These are phyloP conservation scores for Pseudopithomyces maydicus DNA, from an alignment of 2,329 filamentous ascomycete species.

Conservation along the genomic window DNA sequence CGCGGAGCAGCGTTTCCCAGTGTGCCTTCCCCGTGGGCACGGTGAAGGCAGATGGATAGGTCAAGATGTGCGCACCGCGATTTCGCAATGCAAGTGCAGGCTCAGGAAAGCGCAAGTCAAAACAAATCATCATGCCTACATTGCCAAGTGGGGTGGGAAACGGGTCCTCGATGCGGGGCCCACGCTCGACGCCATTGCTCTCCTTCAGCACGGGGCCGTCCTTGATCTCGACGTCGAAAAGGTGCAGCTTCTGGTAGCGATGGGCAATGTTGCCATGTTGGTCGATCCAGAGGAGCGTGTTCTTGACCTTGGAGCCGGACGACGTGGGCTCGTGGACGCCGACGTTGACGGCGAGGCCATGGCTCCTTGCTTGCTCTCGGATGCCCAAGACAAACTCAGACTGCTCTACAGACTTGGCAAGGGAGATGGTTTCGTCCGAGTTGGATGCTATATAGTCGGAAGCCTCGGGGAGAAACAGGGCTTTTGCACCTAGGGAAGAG, in stretches of 20 bases:
- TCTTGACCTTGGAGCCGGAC: conserved; percentile 60
- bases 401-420: conserved; percentile 68
- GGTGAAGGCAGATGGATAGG: conserved; percentile 91
- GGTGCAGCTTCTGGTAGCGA: conserved; percentile 85
- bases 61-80: conserved; percentile 74
- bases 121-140: conserved; percentile 84
- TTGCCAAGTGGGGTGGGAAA: conserved; percentile 76
- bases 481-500: conserved; percentile 75
- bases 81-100: conserved; percentile 69
- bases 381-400: conserved; percentile 80
- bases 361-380: conserved; percentile 66
- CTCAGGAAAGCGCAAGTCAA: conserved; percentile 86
- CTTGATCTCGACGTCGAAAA: conserved; percentile 76
- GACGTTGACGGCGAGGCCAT: conserved; percentile 76
- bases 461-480: conserved; percentile 91
- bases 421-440: conserved; percentile 68
- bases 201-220: conserved; percentile 65
- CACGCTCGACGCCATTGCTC: conserved; percentile 71
- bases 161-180: conserved; percentile 66
- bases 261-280: conserved; percentile 62
- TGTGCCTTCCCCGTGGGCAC: conserved; percentile 82
- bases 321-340: conserved; percentile 70
- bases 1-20: conserved; percentile 79
- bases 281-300: conserved; percentile 71
- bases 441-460: conserved; percentile 81